These are phyloP conservation scores for Penicillium longicatenatum DNA, from an alignment of 495 filamentous ascomycete genomes.

Conservation along the genomic window DNA sequence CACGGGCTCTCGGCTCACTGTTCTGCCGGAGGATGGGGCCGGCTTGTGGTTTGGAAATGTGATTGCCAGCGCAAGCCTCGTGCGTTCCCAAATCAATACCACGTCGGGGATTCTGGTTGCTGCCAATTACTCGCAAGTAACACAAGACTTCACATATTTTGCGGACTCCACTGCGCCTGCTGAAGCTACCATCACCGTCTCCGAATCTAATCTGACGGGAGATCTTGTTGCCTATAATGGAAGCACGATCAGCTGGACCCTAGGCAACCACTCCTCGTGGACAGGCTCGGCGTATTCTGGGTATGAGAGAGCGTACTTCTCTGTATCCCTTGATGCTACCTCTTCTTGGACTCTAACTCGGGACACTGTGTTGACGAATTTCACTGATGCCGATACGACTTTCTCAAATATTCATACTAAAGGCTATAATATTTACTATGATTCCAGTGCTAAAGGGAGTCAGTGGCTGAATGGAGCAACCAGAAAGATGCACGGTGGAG, in stretches of 20 bases:
- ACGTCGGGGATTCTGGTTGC: slow-evolving; percentile 8
- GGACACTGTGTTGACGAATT: slow-evolving; percentile 8
- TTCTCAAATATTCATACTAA: slow-evolving; percentile 6
- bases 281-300: slow-evolving; percentile 9
- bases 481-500: slow-evolving; percentile 15
- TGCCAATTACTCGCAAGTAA: slow-evolving; percentile 11
- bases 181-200: slow-evolving; percentile 3
- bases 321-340: slow-evolving; percentile 12
- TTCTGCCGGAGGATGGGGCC: not conserved
- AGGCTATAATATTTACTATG: slow-evolving; percentile 11
- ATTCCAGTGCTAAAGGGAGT: not conserved
- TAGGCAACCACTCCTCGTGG: slow-evolving; percentile 9
- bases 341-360: slow-evolving; percentile 15
- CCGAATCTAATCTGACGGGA: slow-evolving; percentile 4
- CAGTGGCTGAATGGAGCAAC: slow-evolving; percentile 8
- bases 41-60: slow-evolving; percentile 15
- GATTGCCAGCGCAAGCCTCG: slow-evolving; percentile 6
- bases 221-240: slow-evolving; percentile 15
- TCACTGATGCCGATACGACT: slow-evolving; percentile 12
- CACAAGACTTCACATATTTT: slow-evolving; percentile 12
- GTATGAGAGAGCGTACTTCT: slow-evolving; percentile 5
- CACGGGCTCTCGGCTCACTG: not conserved
- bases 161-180: slow-evolving; percentile 9
- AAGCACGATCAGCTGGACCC: slow-evolving; percentile 7
- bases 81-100: slow-evolving; percentile 1